phyloP scores from a whole-genome alignment of 2,329 filamentous ascomycete species.

The Colletotrichum tabaci region DNA sequence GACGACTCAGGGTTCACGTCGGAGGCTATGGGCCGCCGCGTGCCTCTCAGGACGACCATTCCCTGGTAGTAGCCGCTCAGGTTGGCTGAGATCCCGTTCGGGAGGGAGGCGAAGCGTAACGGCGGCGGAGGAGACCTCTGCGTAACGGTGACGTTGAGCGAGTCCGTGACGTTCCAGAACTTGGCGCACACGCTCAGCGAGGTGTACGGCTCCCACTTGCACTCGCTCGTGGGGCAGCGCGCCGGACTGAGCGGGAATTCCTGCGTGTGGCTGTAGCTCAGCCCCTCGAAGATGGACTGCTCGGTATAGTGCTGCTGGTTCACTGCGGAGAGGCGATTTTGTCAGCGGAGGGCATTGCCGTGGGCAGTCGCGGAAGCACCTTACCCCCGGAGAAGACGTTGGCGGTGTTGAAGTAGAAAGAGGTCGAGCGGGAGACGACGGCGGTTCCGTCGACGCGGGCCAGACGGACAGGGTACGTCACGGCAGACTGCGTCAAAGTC shows the following conservation, averaged over 20 bases:
- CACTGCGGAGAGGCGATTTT: background rate
- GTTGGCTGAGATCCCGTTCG: background rate
- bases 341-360: background rate
- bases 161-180: background rate
- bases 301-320: slow-evolving; percentile 7
- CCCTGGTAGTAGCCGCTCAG: background rate
- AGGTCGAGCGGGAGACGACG: slow-evolving; percentile 12
- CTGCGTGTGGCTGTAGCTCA: slow-evolving; percentile 11
- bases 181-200: slow-evolving; percentile 27
- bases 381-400: background rate
- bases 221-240: slow-evolving; percentile 20
- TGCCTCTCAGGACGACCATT: background rate
- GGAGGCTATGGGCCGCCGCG: background rate
- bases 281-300: slow-evolving; percentile 16
- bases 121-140: background rate
- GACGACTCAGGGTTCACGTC: slow-evolving; percentile 9
- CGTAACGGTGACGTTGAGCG: background rate
- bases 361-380: background rate
- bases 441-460: slow-evolving; percentile 4
- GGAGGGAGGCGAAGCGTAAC: background rate
- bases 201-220: background rate
- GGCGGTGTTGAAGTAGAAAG: slow-evolving; percentile 15
- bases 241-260: slow-evolving; percentile 17
- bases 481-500: slow-evolving; percentile 28
- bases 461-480: slow-evolving; percentile 23